Base-by-base conservation (phyloP, 2,329 filamentous ascomycete species). In the Claviceps monticola region DNA sequence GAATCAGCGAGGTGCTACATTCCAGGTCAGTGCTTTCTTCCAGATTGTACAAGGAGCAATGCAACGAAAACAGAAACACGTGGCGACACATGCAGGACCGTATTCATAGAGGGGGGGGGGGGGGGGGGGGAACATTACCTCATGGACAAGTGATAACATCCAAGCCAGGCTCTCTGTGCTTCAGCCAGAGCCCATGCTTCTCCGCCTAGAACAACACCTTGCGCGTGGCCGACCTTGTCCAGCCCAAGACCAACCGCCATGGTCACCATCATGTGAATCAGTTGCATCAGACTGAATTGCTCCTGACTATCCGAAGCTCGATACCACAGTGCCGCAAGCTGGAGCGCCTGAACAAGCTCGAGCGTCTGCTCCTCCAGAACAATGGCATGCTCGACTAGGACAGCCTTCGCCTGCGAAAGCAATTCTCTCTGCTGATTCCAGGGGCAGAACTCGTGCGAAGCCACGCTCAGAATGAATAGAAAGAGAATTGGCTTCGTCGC, bases 401-500 rank as follows among this genome's bases (percentile, higher is more conserved):
- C 51, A 17, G 21, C 17, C 41, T 41, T 49, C 13, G 46, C 14
- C 46, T 49, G 37, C 16, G 41, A 34, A 21, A 43, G 34, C 26
- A 52, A 21, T 7, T 52, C 26, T 5, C 19, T 26, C 29, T 52
- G 51, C 34, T 52, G 41, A 3, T 39, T 41, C 13, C 16, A 19
- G 9, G 46, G 16, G 16, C 51, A 52, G n/a, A 21, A 45, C 6
- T 17, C 46, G 13, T 11, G 13, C 4, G 51, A 29, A n/a, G 51
- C 37, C 5, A 49, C 51, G 34, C 51, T 52, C 29, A 52, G 39
- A 37, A 52, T 52, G 9, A 41, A 43, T 11, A 52, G 46, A 14
- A 49, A 45, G 17, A 52, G 51, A 17, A 52, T 34, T 11, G 51
- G 51, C 26, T n/a, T 52, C 41, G 51, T 52, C 23, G 45, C 51